phyloP scores from a whole-genome alignment of 805 yeast genomes.

The Saccharomycopsis fermentans region DNA sequence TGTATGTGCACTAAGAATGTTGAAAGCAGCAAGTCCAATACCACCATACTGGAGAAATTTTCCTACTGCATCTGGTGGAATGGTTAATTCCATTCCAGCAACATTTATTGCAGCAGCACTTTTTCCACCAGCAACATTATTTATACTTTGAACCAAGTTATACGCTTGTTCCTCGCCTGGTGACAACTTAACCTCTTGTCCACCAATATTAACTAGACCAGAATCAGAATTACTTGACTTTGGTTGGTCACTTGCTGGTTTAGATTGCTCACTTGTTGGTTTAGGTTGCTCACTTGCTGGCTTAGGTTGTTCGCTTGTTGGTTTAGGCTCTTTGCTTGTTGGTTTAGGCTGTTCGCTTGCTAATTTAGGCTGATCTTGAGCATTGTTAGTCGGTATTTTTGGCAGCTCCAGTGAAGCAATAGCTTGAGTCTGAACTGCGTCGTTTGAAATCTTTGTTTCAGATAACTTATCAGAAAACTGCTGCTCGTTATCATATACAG shows the following conservation, averaged over 20 bases:
- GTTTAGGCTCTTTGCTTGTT: neutral
- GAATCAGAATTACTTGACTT: neutral
- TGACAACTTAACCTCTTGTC: neutral
- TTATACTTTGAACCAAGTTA: neutral
- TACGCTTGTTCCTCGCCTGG: neutral
- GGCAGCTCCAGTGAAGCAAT: neutral
- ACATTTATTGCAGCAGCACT: neutral
- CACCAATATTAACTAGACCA: neutral
- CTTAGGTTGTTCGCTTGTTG: neutral
- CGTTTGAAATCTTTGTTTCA: neutral
- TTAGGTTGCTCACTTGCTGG: neutral
- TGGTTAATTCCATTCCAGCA: slow-evolving; percentile 1
- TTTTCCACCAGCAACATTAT: neutral
- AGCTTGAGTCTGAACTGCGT: neutral
- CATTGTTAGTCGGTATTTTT: neutral
- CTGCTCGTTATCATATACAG: neutral
- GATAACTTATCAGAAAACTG: neutral
- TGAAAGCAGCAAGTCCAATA: slow-evolving; percentile 16
- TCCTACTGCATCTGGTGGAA: slow-evolving; percentile 3
- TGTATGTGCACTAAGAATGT: slow-evolving; percentile 11
- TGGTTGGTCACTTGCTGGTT: neutral
- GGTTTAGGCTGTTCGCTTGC: neutral
- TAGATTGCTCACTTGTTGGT: neutral
- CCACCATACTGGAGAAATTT: slow-evolving; percentile 13
- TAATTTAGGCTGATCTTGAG: neutral